phyloP scores from a whole-genome alignment of 768 basidiomycete species.

The Lentinula guzmanii region DNA sequence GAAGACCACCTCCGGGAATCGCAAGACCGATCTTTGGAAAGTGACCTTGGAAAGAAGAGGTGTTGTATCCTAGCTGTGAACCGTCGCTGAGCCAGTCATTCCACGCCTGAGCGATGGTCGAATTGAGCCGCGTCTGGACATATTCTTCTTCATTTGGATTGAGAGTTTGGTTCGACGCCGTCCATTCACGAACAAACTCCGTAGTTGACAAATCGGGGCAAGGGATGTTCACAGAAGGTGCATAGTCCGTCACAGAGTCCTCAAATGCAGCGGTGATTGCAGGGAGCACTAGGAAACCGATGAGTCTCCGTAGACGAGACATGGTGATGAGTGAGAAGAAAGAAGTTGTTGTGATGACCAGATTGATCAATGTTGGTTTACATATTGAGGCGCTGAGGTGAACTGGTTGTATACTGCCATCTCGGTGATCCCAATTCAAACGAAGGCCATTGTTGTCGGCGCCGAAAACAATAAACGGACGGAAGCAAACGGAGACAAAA shows the following conservation, averaged over 20 bases:
- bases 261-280: conserved; percentile 12
- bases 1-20: conserved; percentile 64
- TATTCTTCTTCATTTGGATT: conserved; percentile 45
- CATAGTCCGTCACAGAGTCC: conserved; percentile 40
- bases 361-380: neutral
- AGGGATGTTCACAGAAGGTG: conserved; percentile 38
- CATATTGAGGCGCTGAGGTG: neutral
- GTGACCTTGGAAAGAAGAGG: conserved; percentile 31
- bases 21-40: conserved; percentile 58
- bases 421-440: neutral
- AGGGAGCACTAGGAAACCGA: neutral
- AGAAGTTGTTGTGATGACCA: neutral
- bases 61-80: conserved; percentile 44
- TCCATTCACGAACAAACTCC: conserved; percentile 45
- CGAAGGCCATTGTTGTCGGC: neutral
- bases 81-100: conserved; percentile 53
- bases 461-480: neutral
- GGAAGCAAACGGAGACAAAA: neutral
- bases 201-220: conserved; percentile 45
- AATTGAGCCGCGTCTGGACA: conserved; percentile 33
- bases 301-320: neutral
- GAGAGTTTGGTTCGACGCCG: conserved; percentile 44
- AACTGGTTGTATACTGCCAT: neutral
- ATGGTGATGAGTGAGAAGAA: neutral
- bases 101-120: conserved; percentile 45